Conservation (phyloP, 805 yeast species). For the Starmerella bombi region DNA sequence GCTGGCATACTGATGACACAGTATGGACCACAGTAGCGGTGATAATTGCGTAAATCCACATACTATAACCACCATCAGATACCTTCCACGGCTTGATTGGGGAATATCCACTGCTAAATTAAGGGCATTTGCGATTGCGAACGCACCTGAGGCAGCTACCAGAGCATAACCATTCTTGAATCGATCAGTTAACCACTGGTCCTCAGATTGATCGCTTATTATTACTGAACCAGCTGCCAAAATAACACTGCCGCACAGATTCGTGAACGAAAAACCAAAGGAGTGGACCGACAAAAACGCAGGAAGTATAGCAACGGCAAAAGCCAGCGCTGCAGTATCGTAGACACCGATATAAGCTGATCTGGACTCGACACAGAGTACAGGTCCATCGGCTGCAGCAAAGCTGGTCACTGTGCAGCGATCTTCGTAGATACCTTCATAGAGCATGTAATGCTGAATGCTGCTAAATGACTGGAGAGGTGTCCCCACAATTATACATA, state of each 20-base stretch:
- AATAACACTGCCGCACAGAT: conserved; percentile 13
- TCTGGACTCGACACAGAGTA: conserved; percentile 16
- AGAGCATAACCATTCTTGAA: conserved; percentile 15
- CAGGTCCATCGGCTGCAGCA: neutral
- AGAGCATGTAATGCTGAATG: conserved; percentile 17
- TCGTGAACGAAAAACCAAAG: conserved; percentile 17
- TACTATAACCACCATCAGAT: conserved; percentile 1
- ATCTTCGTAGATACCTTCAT: conserved; percentile 19
- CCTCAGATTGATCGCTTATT: conserved; percentile 10
- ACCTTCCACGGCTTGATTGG: neutral
- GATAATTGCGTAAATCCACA: conserved; percentile 8
- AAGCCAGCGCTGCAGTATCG: conserved; percentile 7
- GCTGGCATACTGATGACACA: neutral
- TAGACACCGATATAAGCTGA: conserved; percentile 14
- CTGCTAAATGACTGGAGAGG: conserved; percentile 18
- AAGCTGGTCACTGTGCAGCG: conserved; percentile 14
- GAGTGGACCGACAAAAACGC: conserved; percentile 14
- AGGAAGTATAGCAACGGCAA: conserved; percentile 13
- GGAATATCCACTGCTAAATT: neutral
- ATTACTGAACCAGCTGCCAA: conserved; percentile 19
- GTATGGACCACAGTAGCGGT: conserved; percentile 4
- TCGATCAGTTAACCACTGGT: conserved; percentile 16
- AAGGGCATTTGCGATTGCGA: conserved; percentile 12
- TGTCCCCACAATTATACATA: conserved; percentile 15
- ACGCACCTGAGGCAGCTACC: conserved; percentile 16